These are phyloP conservation scores for Spiromastix sp. DNA, from an alignment of 2,329 filamentous ascomycete genomes.

Conservation along the genomic window DNA sequence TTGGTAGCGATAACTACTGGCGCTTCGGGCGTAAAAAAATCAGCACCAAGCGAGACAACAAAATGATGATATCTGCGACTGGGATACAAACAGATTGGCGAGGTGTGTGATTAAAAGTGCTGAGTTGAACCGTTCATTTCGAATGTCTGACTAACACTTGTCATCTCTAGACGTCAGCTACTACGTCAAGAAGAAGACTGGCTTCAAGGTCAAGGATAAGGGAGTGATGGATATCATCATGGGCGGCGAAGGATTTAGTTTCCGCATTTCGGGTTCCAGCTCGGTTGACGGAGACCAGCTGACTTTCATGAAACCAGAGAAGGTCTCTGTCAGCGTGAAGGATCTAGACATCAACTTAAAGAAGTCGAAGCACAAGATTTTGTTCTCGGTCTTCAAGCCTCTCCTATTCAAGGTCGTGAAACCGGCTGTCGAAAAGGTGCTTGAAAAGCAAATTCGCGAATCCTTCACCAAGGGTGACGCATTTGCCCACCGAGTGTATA, in stretches of 20 bases:
- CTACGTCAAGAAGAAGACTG: conserved; percentile 89
- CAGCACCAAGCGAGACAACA: conserved; percentile 70
- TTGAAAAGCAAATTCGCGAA: conserved; percentile 83
- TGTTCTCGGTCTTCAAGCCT: conserved; percentile 81
- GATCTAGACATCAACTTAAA: conserved; percentile 79
- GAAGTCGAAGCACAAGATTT: conserved; percentile 87
- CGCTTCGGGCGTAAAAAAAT: conserved; percentile 87
- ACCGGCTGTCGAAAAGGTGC: conserved; percentile 72
- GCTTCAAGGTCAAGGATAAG: conserved; percentile 77
- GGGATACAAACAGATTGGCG: conserved; percentile 87
- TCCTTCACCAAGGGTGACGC: conserved; percentile 66
- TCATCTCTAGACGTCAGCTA: conserved; percentile 63
- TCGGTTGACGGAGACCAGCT: conserved; percentile 64
- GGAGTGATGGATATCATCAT: conserved; percentile 84
- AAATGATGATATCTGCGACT: conserved; percentile 68
- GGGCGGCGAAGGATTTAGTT: conserved; percentile 76
- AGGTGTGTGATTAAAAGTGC: no score
- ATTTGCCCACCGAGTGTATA: conserved; percentile 65
- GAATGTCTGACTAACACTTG: no score
- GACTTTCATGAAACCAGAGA: conserved; percentile 91
- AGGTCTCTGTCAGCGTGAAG: conserved; percentile 72
- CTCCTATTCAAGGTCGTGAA: conserved; percentile 73
- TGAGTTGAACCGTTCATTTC: no score
- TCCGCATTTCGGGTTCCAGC: conserved; percentile 81
- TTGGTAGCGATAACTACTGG: conserved; percentile 88